phyloP scores from a whole-genome alignment of 1,284 basidiomycete genomes.

The Melampsora americana region DNA sequence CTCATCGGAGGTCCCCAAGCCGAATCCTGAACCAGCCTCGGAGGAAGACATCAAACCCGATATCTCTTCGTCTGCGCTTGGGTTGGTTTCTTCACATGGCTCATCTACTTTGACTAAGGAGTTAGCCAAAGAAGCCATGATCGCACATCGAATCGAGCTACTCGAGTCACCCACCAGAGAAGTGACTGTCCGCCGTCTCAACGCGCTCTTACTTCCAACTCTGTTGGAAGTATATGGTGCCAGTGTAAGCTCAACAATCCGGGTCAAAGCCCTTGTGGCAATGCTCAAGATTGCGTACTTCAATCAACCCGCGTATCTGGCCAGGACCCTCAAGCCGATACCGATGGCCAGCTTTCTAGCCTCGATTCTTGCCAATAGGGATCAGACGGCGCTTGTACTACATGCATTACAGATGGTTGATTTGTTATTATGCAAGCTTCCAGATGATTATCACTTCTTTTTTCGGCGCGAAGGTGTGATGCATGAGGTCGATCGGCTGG shows the following conservation, averaged over 20 bases:
- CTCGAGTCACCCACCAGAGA: conserved; percentile 64
- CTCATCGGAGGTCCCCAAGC: neutral
- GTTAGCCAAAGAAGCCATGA: conserved; percentile 51
- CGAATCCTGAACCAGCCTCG: neutral
- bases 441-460: conserved; percentile 74
- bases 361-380: conserved; percentile 82
- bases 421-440: conserved; percentile 74
- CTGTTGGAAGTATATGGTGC: conserved; percentile 92
- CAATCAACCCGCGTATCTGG: conserved; percentile 71
- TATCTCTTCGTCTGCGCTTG: conserved; percentile 23
- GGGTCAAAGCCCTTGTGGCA: conserved; percentile 79
- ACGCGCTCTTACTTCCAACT: conserved; percentile 81
- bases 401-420: conserved; percentile 87
- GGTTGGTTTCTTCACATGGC: conserved; percentile 5
- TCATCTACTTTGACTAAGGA: conserved; percentile 14
- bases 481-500: conserved; percentile 71
- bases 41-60: conserved; percentile 43
- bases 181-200: conserved; percentile 68
- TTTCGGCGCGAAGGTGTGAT: conserved; percentile 91
- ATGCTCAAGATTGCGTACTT: conserved; percentile 85
- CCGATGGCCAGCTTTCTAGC: conserved; percentile 88
- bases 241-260: conserved; percentile 77
- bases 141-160: conserved; percentile 58
- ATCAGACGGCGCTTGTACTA: conserved; percentile 77
- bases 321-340: conserved; percentile 73